Base-by-base conservation (phyloP, 1,139 yeast species). In the Yamadazyma pseudoaaseri region DNA sequence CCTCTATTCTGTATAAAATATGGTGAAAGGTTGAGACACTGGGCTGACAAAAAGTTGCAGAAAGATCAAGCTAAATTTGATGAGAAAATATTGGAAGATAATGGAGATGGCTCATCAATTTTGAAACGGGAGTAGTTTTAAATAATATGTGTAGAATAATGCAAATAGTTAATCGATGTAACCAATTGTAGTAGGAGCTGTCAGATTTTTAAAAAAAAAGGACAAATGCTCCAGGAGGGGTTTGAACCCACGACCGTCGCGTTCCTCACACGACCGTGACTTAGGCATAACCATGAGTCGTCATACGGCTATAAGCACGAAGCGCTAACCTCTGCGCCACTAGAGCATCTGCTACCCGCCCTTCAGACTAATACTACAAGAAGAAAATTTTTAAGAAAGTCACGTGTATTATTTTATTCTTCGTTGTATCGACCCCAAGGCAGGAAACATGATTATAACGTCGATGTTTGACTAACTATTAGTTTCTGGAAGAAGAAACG, bases 231-330 rank as follows among this genome's bases (percentile, higher is more conserved):
- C 72, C 65, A 66, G 73, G 73, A 65, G 73, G 73, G 73, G 73
- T 64, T 68, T 65, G 74, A 68, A 68, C 74, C 73, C 73, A 66
- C 73, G 74, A 68, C 74, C 73, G 70, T 68, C 74, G 74, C 74
- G 74, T 68, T 65, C 71, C 74, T 67, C 73, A 67, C 73, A 66
- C 73, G 73, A 68, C 73, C 71, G 73, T 66, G 74, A 67, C 71
- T 62, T 54, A 64, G 70, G 72, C 52, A 67, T 67, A 65, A 67
- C 73, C 67, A 62, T 62, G 56, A 44, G 67, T 62, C 68, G 69
- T 57, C 63, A 64, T 50, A 62, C 70, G 65, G 71, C 71, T 66
- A 66, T 67, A 66, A 67, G 73, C 73, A 67, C 73, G 72, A 67
- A 66, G 73, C 73, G 73, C 73, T 67, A 66, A 66, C 73, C 73